Evolutionary conservation across 441 rosid genomes (phyloP), one percentile per base, ranked within the genome.

Genomic region (Populus hybrid): DNA sequence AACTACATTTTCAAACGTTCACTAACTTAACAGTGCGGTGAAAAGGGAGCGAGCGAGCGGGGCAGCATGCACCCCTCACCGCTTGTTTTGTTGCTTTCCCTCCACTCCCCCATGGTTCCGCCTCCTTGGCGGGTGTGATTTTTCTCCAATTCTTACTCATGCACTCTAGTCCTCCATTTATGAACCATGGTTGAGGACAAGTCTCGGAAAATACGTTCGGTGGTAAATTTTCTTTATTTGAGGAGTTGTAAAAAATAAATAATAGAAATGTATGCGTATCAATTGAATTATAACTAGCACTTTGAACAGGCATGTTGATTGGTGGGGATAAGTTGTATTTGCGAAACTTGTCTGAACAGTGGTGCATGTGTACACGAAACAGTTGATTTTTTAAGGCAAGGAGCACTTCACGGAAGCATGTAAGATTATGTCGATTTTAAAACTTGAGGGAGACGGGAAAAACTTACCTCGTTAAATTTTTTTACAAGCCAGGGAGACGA

Each of bases 361-460:
- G 3, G 42, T 38, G 57, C 57, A 46, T 46, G 57, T 46, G 57
- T 46, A 5, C 6, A 46, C 5, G 20, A 4, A 46, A 46, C 61
- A 70, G n/a, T 24, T 23, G 42, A 34, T 10, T 77, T 77, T 63
- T 24, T 9, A 50, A 76, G 38, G 36, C 21, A 20, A 73, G 57
- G 32, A 64, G 66, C 50, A 54, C 30, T 35, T 64, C 42, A 4
- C 57, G 57, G 20, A 5, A 46, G 57, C 57, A 63, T 75, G 74
- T 81, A 77, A 14, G 69, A 69, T 61, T 38, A 20, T 10, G 66
- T 80, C 70, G 67, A 81, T 82, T 83, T 70, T 77, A 86, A 80
- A 77, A 78, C 74, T 76, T 69, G 79, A 35, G 80, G 72, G 77
- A 50, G 35, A 34, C 23, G 75, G 71, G 21, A 50, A 72, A 2